Base-by-base conservation (phyloP, 2,329 filamentous ascomycete species). In the Emergomyces orientalis region DNA sequence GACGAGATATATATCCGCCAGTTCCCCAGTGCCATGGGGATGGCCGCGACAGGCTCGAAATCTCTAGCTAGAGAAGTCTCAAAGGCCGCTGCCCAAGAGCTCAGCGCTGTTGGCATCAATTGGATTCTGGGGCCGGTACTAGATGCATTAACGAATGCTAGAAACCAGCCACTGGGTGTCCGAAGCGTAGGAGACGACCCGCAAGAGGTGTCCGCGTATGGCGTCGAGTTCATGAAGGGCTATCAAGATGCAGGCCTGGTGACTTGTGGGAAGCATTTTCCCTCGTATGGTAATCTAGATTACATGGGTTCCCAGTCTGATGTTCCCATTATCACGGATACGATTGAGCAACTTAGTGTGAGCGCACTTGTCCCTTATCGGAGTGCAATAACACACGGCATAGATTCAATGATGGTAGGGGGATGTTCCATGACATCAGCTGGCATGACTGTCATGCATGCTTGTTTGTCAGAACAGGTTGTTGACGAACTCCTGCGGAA, bases 1-100 rank as follows among this genome's bases (percentile, higher is more conserved):
- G 93, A 97, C 74, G 91, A 96, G 69, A 90, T 94, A 71, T 94
- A 92, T 73, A 93, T 97, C 68, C 91, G 91, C 67, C 94, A 97
- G 73, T 99, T 96, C 69, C 94, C 94, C 9, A 96, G 92, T 71
- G 90, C 93, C 66, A 97, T 99, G 93, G 93, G 92, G 14, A 83
- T 97, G 65, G 91, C 93, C n/a, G 94, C 94, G 27, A 91, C 92
- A 4, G 91, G 92, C 30, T 92, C 88, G 13, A 87, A 87, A 43
- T 86, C 94, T 13, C 80, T 97, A 62, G 90, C 93, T 6, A 96
- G 93, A 72, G 88, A 93, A 68, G 86, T 97, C 62, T 93, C 91
- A 63, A 92, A 93, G 75, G 92, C 94, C 19, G 97, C 93, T 0
- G 94, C 91, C 3, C 89, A 93, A 68, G 94, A 97, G 75, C 84